Evolutionary conservation across 495 filamentous ascomycete genomes (phyloP).

Genomic region (Talaromyces stipitatus): DNA sequence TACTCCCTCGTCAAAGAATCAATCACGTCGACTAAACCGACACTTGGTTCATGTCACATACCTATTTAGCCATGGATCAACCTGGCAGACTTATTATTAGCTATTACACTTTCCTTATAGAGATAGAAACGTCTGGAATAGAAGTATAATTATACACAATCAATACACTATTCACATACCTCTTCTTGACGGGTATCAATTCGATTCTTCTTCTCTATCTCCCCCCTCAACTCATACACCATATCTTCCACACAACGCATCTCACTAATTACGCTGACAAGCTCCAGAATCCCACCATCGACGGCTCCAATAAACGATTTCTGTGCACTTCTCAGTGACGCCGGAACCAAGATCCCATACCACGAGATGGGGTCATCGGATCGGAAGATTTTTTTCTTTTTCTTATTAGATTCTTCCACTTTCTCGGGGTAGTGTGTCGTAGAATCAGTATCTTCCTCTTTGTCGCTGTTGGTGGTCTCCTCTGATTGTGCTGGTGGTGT

Average conservation of each 20-base stretch:
- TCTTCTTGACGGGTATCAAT: not conserved
- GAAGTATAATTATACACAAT: not conserved
- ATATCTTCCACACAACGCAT: slow-evolving; percentile 60
- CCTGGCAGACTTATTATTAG: slow-evolving; percentile 1
- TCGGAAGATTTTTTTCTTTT: slow-evolving; percentile 12
- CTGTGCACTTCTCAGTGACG: slow-evolving; percentile 54
- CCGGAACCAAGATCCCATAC: slow-evolving; percentile 62
- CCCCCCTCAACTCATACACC: slow-evolving; percentile 47
- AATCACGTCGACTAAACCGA: not conserved
- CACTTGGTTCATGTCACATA: slow-evolving; percentile 1
- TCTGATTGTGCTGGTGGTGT: slow-evolving; percentile 17
- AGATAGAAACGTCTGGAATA: not conserved
- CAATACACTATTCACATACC: not conserved
- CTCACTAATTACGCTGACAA: slow-evolving; percentile 53
- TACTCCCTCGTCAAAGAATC: not conserved
- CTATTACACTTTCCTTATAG: not conserved
- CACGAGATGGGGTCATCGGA: slow-evolving; percentile 54
- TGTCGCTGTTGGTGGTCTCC: slow-evolving; percentile 57
- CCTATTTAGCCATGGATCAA: not conserved
- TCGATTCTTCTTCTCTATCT: slow-evolving; percentile 11
- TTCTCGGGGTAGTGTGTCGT: slow-evolving; percentile 64
- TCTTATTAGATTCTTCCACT: slow-evolving; percentile 29
- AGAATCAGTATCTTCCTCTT: slow-evolving; percentile 57
- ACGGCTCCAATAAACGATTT: slow-evolving; percentile 34
- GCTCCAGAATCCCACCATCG: slow-evolving; percentile 21